Evolutionary conservation across 2,329 filamentous ascomycete genomes (phyloP), one percentile per base, ranked within the genome.

Genomic region (Aureobasidium lini): DNA sequence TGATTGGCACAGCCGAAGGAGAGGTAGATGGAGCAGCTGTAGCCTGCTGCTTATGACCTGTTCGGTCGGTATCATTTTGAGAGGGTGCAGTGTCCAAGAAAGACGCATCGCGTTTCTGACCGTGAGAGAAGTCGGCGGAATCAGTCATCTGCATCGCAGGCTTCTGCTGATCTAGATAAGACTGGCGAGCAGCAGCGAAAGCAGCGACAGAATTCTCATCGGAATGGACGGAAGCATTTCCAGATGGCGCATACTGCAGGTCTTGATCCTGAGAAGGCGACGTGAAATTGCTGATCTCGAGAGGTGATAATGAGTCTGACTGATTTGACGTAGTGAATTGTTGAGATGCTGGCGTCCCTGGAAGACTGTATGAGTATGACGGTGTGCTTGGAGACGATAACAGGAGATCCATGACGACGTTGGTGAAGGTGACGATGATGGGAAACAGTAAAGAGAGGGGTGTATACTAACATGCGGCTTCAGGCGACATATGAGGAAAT

Each of bases 401-500:
- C 13, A 48, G 16, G 11, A 48, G 42, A n/a, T 57, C 43, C 54
- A 57, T 57, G 34, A 15, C n/a, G 28, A 32, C 23, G 23, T 16
- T 23, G 47, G 10, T 5, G 23, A n/a, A n/a, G 15, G 28, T 34
- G 40, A 28, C 9, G 32, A 32, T 23, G 2, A 0, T 29, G 11
- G 13, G 52, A 46, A 37, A 43, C 13, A 23, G 15, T 29, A 18
- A 34, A 48, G 42, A 34, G 43, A 57, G 42, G 43, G 54, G 34
- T 11, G 31, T 57, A 48, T 57, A 57, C 54, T 57, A 23, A 57
- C 54, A 57, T 39, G 54, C 31, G 54, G 54, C 44, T 39, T 57
- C 54, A 48, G 54, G 54, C 54, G 54, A 57, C 54, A 57, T 57
- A 57, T 43, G 57, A 59, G 57, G 47, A 29, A 59, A 59, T 4